Percentiles rank a stretch among this genome's conserved stretches.
Conservation (phyloP, 805 yeast genomes). For the Ogataea corticis region DNA sequence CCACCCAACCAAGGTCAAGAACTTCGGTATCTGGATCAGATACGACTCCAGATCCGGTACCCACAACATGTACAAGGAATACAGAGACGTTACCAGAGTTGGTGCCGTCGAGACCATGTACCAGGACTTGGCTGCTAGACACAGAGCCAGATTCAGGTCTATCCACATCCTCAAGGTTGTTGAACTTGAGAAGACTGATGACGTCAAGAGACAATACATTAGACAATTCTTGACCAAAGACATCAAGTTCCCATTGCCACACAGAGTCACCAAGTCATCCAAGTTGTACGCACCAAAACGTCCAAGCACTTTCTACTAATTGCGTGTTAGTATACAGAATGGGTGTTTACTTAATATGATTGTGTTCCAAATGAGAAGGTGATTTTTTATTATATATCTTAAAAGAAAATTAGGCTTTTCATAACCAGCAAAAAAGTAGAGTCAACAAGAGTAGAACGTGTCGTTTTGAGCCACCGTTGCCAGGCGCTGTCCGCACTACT, state of each 20-base stretch:
- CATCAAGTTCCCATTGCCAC: conserved; percentile 99
- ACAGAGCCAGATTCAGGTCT: conserved; percentile 99
- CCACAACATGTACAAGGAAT: conserved; percentile 99
- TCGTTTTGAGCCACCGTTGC: too few species aligned
- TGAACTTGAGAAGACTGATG: conserved; percentile 96
- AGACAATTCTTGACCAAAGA: conserved; percentile 94
- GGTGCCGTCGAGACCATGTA: conserved; percentile 98
- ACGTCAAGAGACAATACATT: conserved; percentile 98
- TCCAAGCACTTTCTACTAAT: conserved; percentile 96
- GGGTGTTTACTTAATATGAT: conserved; percentile 10
- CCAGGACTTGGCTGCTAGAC: conserved; percentile 99
- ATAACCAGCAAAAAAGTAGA: conserved; percentile 4
- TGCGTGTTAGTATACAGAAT: conserved; percentile 10
- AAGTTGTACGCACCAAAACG: conserved; percentile 87
- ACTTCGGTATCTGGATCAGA: conserved; percentile 99
- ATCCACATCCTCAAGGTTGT: conserved; percentile 99
- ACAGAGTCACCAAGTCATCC: conserved; percentile 93
- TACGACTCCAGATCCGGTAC: conserved; percentile 99
- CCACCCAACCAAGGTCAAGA: conserved; percentile 98
- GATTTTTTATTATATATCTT: conserved; percentile 14
- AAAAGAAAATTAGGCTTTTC: conserved; percentile 11
- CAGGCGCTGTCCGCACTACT: too few species aligned
- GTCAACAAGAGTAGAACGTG: too few species aligned
- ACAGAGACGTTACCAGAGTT: conserved; percentile 99
- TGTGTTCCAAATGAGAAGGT: conserved; percentile 14